Conservation (phyloP, 2,329 filamentous ascomycete genomes). For the Botrytis deweyae region DNA sequence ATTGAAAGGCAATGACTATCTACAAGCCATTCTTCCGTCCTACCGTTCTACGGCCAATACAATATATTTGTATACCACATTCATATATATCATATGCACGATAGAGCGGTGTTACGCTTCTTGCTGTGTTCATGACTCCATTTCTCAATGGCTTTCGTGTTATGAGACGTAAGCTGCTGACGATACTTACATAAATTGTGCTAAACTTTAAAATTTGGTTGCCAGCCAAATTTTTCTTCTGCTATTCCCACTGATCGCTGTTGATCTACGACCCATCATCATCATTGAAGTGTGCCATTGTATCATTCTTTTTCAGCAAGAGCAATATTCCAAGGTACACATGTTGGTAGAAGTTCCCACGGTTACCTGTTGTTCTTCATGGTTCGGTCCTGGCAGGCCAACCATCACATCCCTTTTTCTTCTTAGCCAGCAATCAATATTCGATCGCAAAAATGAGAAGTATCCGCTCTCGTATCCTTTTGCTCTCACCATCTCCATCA, state of each 20-base stretch:
- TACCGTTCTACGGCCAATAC: background rate
- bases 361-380: background rate
- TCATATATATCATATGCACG: background rate
- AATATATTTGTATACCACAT: background rate
- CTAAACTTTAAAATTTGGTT: background rate
- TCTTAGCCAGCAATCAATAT: background rate
- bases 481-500: background rate
- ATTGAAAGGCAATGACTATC: background rate
- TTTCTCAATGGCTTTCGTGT: background rate
- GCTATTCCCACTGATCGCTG: background rate
- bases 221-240: background rate
- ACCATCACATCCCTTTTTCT: background rate
- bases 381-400: background rate
- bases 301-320: background rate
- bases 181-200: background rate
- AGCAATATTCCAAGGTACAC: background rate
- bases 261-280: background rate
- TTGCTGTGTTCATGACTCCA: background rate
- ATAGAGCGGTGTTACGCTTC: background rate
- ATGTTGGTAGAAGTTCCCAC: background rate
- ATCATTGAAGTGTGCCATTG: background rate
- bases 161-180: slow-evolving; percentile 10
- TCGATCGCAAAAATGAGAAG: background rate
- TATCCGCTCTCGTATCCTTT: slow-evolving; percentile 1
- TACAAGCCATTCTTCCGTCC: background rate